Conservation (phyloP, 306 rosid genomes). For the Biancaea sappan region DNA sequence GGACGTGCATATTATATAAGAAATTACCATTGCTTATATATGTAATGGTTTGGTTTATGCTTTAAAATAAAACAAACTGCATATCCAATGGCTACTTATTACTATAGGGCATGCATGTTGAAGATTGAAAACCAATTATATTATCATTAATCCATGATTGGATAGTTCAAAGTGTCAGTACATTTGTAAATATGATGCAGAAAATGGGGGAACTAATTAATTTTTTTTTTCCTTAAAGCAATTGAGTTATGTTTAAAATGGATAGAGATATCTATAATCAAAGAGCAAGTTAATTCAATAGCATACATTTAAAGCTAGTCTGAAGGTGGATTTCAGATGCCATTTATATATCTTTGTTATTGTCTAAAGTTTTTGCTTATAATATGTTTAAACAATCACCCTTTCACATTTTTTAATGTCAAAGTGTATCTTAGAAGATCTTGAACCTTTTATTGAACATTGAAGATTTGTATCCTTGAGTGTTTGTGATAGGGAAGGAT, state of each 20-base stretch:
- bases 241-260: not conserved
- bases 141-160: not conserved
- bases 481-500: no score
- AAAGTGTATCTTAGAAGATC: not conserved
- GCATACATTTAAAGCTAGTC: not conserved
- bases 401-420: not conserved
- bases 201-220: not conserved
- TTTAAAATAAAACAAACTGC: not conserved
- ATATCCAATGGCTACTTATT: no score
- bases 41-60: not conserved
- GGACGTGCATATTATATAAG: not conserved
- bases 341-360: not conserved
- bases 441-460: not conserved
- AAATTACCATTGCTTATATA: not conserved
- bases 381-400: not conserved
- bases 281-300: not conserved
- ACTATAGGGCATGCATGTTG: not conserved
- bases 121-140: not conserved
- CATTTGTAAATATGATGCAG: not conserved
- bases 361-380: not conserved
- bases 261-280: not conserved
- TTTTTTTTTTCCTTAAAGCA: no score
- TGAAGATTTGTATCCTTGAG: not conserved
- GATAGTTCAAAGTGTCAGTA: not conserved
- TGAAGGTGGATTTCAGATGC: not conserved